These are phyloP conservation scores for Boletus coccyginus DNA, from an alignment of 768 basidiomycete genomes.

Conservation along the genomic window DNA sequence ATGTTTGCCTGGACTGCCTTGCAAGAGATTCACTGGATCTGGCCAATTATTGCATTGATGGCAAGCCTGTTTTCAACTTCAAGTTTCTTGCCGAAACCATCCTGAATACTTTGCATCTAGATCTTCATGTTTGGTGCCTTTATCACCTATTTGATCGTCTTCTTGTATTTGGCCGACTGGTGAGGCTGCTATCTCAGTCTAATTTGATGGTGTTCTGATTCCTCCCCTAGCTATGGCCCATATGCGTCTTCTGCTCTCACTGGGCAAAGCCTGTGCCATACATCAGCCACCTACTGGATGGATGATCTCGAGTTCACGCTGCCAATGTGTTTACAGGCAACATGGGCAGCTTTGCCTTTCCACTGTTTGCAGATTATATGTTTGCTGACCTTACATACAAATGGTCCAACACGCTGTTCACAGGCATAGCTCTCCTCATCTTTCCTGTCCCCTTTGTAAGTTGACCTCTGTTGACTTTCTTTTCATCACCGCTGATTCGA, in stretches of 20 bases:
- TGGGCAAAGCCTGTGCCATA: conserved; percentile 57
- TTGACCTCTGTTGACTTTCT: not conserved
- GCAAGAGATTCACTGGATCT: conserved; percentile 57
- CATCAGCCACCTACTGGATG: conserved; percentile 13
- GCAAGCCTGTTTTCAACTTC: not conserved
- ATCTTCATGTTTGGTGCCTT: conserved; percentile 50
- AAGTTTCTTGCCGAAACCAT: not conserved
- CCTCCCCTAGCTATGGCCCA: conserved; percentile 41
- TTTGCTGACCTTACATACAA: conserved; percentile 50
- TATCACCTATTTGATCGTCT: conserved; percentile 53
- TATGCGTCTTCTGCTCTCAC: conserved; percentile 68
- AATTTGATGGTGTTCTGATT: not conserved
- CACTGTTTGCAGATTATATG: conserved; percentile 61
- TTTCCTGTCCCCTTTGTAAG: conserved; percentile 57
- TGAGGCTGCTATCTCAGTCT: conserved; percentile 22
- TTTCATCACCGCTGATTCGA: not conserved
- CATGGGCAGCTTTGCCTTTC: conserved; percentile 50
- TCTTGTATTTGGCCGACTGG: conserved; percentile 61
- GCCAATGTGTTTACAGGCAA: conserved; percentile 38
- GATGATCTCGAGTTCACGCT: not conserved
- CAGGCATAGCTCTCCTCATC: conserved; percentile 47
- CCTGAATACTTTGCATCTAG: conserved; percentile 20
- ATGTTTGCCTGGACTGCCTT: conserved; percentile 70
- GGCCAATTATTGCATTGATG: conserved; percentile 20
- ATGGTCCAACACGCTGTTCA: conserved; percentile 59